Percentiles rank a stretch among this genome's conserved stretches.
Conservation (phyloP, 805 yeast genomes). For the Kluyveromyces lactis region DNA sequence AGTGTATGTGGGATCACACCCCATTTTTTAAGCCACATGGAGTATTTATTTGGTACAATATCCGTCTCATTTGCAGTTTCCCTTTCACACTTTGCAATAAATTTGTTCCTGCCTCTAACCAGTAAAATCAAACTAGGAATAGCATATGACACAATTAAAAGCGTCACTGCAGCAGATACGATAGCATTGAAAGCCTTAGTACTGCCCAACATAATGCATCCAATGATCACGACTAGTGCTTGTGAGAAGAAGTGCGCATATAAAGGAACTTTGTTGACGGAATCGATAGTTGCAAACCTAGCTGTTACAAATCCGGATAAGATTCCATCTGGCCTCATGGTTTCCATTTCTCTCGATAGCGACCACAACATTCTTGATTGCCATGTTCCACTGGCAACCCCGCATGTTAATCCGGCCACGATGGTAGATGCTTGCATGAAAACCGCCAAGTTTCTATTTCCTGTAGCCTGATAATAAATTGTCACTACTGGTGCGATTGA, state of each 20-base stretch:
- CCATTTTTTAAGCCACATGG: background rate
- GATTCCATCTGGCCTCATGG: background rate
- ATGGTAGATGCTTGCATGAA: constrained; percentile 42
- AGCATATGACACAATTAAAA: constrained; percentile 48
- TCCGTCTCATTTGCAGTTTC: no score
- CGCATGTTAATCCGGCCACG: constrained; percentile 49
- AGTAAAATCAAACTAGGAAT: constrained; percentile 46
- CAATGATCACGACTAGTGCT: constrained; percentile 43
- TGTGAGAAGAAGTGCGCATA: constrained; percentile 51
- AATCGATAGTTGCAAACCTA: constrained; percentile 33
- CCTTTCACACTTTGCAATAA: constrained; percentile 3
- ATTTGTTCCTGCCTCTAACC: constrained; percentile 36
- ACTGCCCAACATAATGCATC: constrained; percentile 58
- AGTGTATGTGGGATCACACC: constrained; percentile 29
- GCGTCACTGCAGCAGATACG: constrained; percentile 52
- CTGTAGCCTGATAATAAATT: constrained; percentile 50
- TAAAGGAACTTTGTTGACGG: constrained; percentile 45
- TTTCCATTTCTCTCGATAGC: constrained; percentile 51
- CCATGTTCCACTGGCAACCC: constrained; percentile 58
- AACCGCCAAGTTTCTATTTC: constrained; percentile 46
- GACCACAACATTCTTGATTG: constrained; percentile 63
- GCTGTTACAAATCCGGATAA: constrained; percentile 27
- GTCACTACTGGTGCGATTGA: constrained; percentile 53
- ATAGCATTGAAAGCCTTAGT: constrained; percentile 60
- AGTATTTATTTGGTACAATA: no score